These are phyloP conservation scores for Epicoccum sorghinum DNA, from an alignment of 2,329 filamentous ascomycete species.

Conservation along the genomic window DNA sequence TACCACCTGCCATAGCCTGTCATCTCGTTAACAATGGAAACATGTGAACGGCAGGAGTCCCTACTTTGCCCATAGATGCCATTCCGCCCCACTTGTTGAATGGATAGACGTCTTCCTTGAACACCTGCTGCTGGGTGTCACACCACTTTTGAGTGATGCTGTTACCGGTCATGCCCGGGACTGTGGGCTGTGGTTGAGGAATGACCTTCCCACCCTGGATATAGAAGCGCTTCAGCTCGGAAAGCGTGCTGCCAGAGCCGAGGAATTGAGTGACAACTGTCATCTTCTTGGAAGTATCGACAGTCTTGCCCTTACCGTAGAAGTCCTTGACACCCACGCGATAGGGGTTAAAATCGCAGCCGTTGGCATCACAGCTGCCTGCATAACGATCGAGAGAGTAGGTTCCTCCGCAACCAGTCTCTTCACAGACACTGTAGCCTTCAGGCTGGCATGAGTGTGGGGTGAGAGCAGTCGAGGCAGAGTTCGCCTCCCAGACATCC, in stretches of 20 bases:
- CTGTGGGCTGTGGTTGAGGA: slow-evolving; percentile 50
- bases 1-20: slow-evolving; percentile 61
- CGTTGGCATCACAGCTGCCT: slow-evolving; percentile 66
- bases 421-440: slow-evolving; percentile 60
- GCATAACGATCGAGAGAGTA: slow-evolving; percentile 62
- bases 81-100: slow-evolving; percentile 65
- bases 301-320: slow-evolving; percentile 62
- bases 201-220: slow-evolving; percentile 57
- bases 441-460: slow-evolving; percentile 66
- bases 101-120: slow-evolving; percentile 45
- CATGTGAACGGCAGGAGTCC: slow-evolving; percentile 32
- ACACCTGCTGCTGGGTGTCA: slow-evolving; percentile 36
- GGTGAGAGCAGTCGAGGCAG: slow-evolving; percentile 66
- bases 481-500: slow-evolving; percentile 71
- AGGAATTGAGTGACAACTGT: slow-evolving; percentile 59
- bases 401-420: slow-evolving; percentile 53
- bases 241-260: slow-evolving; percentile 48
- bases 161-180: slow-evolving; percentile 52
- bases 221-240: slow-evolving; percentile 56
- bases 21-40: slow-evolving; percentile 45
- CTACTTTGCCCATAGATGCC: slow-evolving; percentile 62
- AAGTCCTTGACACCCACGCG: slow-evolving; percentile 67
- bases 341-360: slow-evolving; percentile 67
- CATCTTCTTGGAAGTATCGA: slow-evolving; percentile 50
- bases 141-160: slow-evolving; percentile 41